These are phyloP conservation scores for Phoma sp. DNA, from an alignment of 2,329 filamentous ascomycete species.

Conservation along the genomic window DNA sequence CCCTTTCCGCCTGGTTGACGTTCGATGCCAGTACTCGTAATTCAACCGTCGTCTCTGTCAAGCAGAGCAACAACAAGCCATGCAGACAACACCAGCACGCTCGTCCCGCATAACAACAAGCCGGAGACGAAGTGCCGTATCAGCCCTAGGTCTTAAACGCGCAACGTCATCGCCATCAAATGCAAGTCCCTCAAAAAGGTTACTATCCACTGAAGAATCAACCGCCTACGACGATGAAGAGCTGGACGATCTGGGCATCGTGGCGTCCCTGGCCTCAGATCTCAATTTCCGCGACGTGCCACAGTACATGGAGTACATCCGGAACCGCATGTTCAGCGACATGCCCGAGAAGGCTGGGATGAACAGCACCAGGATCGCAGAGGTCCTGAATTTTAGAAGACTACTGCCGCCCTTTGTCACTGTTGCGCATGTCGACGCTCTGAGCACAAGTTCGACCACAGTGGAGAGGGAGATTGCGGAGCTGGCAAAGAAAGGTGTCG, in stretches of 20 bases:
- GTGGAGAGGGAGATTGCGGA: conserved; percentile 72
- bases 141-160: conserved; percentile 39
- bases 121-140: conserved; percentile 29
- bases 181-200: conserved; percentile 45
- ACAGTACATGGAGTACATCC: conserved; percentile 69
- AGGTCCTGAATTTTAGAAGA: conserved; percentile 67
- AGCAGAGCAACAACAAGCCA: conserved; percentile 8
- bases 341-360: conserved; percentile 68
- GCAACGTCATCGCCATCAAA: conserved; percentile 48
- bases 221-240: conserved; percentile 47
- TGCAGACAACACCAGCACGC: conserved; percentile 40
- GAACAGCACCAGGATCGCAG: conserved; percentile 67
- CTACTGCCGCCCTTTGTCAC: conserved; percentile 69
- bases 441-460: conserved; percentile 67
- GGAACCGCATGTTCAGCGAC: conserved; percentile 67
- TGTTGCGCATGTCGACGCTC: conserved; percentile 68
- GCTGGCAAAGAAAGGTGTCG: conserved; percentile 61
- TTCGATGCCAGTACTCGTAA: neutral
- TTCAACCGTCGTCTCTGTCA: neutral
- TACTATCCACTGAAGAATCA: conserved; percentile 28
- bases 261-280: conserved; percentile 62
- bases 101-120: conserved; percentile 42
- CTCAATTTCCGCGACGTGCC: conserved; percentile 66
- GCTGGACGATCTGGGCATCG: conserved; percentile 67
- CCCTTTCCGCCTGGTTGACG: conserved; percentile 4